These are phyloP conservation scores for Saturnispora mendoncae DNA, from an alignment of 805 yeast species.

Conservation along the genomic window DNA sequence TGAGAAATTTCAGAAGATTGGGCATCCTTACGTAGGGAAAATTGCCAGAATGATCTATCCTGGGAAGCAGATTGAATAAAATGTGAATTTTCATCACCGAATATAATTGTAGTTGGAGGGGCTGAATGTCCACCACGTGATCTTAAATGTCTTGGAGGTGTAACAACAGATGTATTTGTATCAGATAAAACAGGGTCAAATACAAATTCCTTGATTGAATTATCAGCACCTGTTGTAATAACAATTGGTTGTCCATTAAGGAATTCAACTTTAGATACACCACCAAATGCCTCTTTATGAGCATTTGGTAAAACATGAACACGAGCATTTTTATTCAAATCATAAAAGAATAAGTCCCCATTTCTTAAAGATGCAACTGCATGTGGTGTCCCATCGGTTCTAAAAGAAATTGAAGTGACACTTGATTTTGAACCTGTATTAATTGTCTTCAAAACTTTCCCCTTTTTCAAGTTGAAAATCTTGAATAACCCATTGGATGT, in stretches of 20 bases:
- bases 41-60: conserved; percentile 83
- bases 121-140: conserved; percentile 97
- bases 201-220: conserved; percentile 78
- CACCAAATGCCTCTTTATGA: conserved; percentile 68
- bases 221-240: conserved; percentile 87
- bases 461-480: conserved; percentile 62
- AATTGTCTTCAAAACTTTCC: conserved; percentile 44
- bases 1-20: conserved; percentile 93
- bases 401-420: conserved; percentile 63
- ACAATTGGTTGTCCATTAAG: conserved; percentile 87
- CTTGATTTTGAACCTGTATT: conserved; percentile 34
- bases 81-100: conserved; percentile 72
- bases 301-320: conserved; percentile 67
- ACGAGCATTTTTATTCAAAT: conserved; percentile 60
- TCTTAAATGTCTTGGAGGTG: conserved; percentile 86
- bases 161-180: conserved; percentile 52
- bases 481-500: conserved; percentile 56
- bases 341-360: conserved; percentile 85
- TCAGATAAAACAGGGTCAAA: conserved; percentile 84
- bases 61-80: conserved; percentile 77
- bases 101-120: conserved; percentile 69
- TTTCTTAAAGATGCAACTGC: conserved; percentile 65
- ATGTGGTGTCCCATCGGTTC: conserved; percentile 86
- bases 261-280: conserved; percentile 65
- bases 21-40: conserved; percentile 90